These are phyloP conservation scores for Cadophora sp. DNA, from an alignment of 2,329 filamentous ascomycete genomes.

Conservation along the genomic window DNA sequence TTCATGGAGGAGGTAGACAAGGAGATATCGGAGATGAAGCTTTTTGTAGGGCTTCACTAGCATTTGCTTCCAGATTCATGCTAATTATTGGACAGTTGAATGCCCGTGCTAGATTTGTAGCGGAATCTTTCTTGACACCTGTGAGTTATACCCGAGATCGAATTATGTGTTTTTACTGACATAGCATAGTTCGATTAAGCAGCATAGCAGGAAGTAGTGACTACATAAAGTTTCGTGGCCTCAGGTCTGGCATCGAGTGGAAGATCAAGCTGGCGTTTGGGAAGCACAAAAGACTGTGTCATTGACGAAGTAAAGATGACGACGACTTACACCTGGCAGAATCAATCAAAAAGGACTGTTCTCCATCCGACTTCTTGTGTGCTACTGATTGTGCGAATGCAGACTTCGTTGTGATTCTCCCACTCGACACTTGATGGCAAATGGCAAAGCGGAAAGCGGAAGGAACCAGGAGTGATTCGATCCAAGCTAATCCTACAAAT, in stretches of 20 bases:
- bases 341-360: slow-evolving; percentile 5
- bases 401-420: neutral
- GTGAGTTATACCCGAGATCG: slow-evolving; percentile 54
- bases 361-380: too few species aligned
- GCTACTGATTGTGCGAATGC: neutral
- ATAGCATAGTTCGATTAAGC: slow-evolving; percentile 39
- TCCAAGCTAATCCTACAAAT: neutral
- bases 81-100: slow-evolving; percentile 73
- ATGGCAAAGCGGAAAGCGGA: neutral
- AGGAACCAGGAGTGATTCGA: neutral
- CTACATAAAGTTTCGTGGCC: slow-evolving; percentile 16
- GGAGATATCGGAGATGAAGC: slow-evolving; percentile 99
- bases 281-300: slow-evolving; percentile 20
- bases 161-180: slow-evolving; percentile 10
- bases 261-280: slow-evolving; percentile 20
- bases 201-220: slow-evolving; percentile 12
- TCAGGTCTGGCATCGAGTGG: slow-evolving; percentile 14
- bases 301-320: slow-evolving; percentile 11
- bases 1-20: slow-evolving; percentile 99
- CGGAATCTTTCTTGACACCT: slow-evolving; percentile 96
- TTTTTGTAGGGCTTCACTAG: slow-evolving; percentile 76
- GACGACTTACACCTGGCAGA: neutral
- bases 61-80: too few species aligned
- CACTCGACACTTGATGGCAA: neutral
- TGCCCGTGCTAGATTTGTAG: slow-evolving; percentile 94